Base-by-base conservation (phyloP, 345 rosid genomes). In the Atalantia buxifolia region DNA sequence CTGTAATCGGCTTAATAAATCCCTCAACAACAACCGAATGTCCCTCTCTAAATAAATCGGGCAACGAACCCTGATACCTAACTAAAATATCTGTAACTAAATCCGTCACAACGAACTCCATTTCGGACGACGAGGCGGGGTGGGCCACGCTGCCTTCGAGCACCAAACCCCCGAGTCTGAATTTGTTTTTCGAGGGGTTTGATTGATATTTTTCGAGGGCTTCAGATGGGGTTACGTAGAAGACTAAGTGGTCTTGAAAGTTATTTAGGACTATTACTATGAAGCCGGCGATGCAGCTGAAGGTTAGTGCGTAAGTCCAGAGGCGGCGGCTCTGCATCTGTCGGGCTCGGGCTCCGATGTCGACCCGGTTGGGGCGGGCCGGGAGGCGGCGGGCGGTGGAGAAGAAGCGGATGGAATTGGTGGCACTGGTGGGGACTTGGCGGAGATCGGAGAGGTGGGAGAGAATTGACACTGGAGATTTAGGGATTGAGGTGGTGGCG, bases 1-100 rank as follows among this genome's bases (percentile, higher is more conserved):
- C 93, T 0, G 90, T 83, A 28, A 83, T 74, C 22, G 97, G 97
- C 87, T 89, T 94, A 63, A 94, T 88, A 55, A 94, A 95, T 14
- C 99, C 99, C 84, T 95, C 99, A 7, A 88, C 99, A 53, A 94
- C 97, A 59, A 94, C 99, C 0, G 97, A 93, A 33, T 95, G 99
- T 24, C 99, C 99, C 74, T 95, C 99, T 76, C 98, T 84, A 72
- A 95, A 95, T 83, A 95, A 81, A 80, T 95, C 99, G 0, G 98
- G 97, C 60, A 96, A 61, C 4, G 98, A 91, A 0, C 98, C 99
- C 60, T 90, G 78, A 22, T 81, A 95, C 83, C 97, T 83, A 16
- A 96, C 97, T 38, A 96, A 77, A 27, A 96, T 92, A 82, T 96
- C 98, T 0, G 97, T 94, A 6, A 92, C 78, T 79, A 96, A 81